These are phyloP conservation scores for Fraxinus pennsylvanica DNA, from an alignment of 257 asterid genomes.

Conservation along the genomic window DNA sequence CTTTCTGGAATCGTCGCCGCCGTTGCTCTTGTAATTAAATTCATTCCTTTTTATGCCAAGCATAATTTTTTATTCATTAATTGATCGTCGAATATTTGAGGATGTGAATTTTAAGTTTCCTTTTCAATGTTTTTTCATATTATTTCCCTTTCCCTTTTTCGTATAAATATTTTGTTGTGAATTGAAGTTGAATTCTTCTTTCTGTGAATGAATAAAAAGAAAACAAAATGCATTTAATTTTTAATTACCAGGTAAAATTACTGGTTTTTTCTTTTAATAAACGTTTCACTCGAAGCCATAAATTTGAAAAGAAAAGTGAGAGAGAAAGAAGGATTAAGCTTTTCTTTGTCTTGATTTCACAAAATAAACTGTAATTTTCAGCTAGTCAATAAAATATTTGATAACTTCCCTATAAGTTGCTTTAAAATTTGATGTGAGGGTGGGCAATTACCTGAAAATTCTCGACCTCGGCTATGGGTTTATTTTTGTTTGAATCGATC, in stretches of 20 bases:
- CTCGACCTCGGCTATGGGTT: background rate
- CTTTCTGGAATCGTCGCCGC: constrained; percentile 75
- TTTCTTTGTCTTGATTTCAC: background rate
- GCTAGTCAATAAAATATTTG: background rate
- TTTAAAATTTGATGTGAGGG: background rate
- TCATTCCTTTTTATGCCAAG: background rate
- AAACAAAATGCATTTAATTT: background rate
- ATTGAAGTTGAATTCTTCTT: constrained; percentile 2
- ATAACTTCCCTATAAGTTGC: background rate
- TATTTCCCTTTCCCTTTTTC: background rate
- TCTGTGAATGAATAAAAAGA: background rate
- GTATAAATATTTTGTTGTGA: background rate
- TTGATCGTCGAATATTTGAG: background rate
- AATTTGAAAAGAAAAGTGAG: background rate
- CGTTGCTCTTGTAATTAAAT: constrained; percentile 65
- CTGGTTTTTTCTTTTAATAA: background rate
- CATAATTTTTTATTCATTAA: background rate
- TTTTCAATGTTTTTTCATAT: background rate
- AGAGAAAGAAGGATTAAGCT: background rate
- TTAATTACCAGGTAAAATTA: background rate
- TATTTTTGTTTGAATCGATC: background rate
- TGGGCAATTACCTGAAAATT: background rate
- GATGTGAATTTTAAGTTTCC: background rate
- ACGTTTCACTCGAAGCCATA: background rate
- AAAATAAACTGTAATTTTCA: background rate